Conservation (phyloP, 495 filamentous ascomycete genomes). For the Delitschia confertaspora region DNA sequence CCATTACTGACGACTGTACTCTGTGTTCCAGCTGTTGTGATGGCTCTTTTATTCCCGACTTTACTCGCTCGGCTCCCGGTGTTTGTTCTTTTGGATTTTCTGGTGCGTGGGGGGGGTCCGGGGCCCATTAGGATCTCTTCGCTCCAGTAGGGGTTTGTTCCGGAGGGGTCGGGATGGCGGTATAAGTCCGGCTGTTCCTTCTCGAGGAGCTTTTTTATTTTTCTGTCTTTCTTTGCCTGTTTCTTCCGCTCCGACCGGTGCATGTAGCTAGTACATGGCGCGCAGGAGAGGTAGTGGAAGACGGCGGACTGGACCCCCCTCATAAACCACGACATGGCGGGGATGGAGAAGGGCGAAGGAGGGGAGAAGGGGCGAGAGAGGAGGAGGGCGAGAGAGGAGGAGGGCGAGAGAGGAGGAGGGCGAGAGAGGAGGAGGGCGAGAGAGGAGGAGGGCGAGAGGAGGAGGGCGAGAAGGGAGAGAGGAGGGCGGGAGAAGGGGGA, state of each 20-base stretch:
- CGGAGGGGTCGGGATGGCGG: slow-evolving; percentile 69
- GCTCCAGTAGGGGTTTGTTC: slow-evolving; percentile 76
- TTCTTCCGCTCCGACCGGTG: slow-evolving; percentile 57
- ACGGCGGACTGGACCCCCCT: slow-evolving; percentile 61
- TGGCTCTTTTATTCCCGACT: too few species aligned
- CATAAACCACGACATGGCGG: slow-evolving; percentile 24
- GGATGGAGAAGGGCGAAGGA: background rate
- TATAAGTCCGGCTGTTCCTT: slow-evolving; percentile 64
- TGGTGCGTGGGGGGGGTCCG: slow-evolving; percentile 55
- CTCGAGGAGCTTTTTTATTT: slow-evolving; percentile 50
- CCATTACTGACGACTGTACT: slow-evolving; percentile 22
- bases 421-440: too few species aligned
- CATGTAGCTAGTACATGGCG: slow-evolving; percentile 60
- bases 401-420: too few species aligned
- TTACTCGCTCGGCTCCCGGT: slow-evolving; percentile 42
- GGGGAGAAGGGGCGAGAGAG: too few species aligned
- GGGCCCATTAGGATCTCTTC: slow-evolving; percentile 79
- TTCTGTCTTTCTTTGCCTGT: slow-evolving; percentile 52
- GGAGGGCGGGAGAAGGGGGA: too few species aligned
- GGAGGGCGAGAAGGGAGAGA: too few species aligned
- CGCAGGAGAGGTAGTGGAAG: slow-evolving; percentile 79
- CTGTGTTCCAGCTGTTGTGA: slow-evolving; percentile 37
- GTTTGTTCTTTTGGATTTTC: slow-evolving; percentile 43
- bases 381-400: too few species aligned
- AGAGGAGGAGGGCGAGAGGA: too few species aligned